These are phyloP conservation scores for Canavalia ensiformis DNA, from an alignment of 306 rosid genomes.

Conservation along the genomic window DNA sequence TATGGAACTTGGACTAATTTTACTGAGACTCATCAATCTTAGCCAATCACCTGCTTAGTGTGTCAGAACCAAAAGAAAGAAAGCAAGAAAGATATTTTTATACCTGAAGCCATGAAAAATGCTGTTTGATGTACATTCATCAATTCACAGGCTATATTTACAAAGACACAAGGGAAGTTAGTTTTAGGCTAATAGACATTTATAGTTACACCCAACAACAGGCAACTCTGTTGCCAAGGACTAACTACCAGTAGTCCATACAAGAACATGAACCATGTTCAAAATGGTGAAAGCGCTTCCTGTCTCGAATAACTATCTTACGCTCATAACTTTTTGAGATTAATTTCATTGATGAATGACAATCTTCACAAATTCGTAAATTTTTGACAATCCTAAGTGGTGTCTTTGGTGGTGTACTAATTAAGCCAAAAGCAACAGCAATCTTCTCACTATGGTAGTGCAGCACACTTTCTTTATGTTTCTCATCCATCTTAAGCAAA, in stretches of 20 bases:
- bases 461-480: slow-evolving; percentile 63
- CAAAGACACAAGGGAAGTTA: not conserved
- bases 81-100: not conserved
- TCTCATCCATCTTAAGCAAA: slow-evolving; percentile 71
- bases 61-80: not conserved
- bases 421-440: slow-evolving; percentile 84
- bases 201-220: not conserved
- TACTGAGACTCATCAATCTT: not conserved
- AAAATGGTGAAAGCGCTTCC: slow-evolving; percentile 89
- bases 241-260: slow-evolving; percentile 80
- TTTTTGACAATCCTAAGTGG: slow-evolving; percentile 71
- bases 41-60: not conserved
- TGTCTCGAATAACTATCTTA: slow-evolving; percentile 66
- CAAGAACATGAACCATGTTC: slow-evolving; percentile 81
- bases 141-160: slow-evolving; percentile 20
- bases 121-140: slow-evolving; percentile 3
- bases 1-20: too few relatives aligned
- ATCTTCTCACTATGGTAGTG: slow-evolving; percentile 86
- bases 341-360: slow-evolving; percentile 76
- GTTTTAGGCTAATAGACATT: not conserved
- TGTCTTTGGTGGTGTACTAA: slow-evolving; percentile 63
- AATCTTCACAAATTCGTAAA: slow-evolving; percentile 79
- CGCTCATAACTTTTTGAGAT: slow-evolving; percentile 71
- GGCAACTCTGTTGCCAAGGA: not conserved
- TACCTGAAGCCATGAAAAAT: not conserved